Conservation (phyloP, 768 basidiomycete species). For the Suillus spraguei region DNA sequence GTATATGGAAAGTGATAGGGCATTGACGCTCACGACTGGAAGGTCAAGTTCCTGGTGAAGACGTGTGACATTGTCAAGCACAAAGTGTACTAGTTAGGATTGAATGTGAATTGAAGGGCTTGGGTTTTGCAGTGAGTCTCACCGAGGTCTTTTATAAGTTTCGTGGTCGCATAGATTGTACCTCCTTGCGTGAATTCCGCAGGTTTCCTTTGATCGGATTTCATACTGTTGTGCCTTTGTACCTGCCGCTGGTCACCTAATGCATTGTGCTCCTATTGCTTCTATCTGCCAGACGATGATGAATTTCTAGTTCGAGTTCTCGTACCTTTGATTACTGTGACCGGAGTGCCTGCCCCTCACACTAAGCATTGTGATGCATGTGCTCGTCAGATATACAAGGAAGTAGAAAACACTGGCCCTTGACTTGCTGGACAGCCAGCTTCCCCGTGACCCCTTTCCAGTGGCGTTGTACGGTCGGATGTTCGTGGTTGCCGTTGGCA, state of each 20-base stretch:
- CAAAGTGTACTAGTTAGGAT: background rate
- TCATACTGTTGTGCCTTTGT: background rate
- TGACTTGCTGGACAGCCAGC: background rate
- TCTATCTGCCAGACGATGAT: background rate
- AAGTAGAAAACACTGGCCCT: background rate
- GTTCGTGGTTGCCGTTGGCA: too few relatives aligned
- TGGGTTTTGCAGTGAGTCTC: background rate
- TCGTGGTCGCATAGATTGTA: background rate
- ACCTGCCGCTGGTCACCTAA: background rate
- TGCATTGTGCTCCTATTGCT: background rate
- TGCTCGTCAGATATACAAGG: background rate
- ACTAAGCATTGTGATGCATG: background rate
- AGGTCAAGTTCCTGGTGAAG: slow-evolving; percentile 1
- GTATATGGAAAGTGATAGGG: too few relatives aligned
- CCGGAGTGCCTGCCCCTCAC: background rate
- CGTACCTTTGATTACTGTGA: background rate
- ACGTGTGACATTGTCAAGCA: background rate
- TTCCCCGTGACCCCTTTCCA: background rate
- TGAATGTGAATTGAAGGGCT: background rate
- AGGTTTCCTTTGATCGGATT: background rate
- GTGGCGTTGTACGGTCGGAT: background rate
- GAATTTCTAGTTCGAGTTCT: background rate
- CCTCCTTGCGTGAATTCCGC: background rate
- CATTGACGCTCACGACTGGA: background rate
- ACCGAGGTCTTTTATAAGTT: background rate